Evolutionary conservation across 2,329 filamentous ascomycete species (phyloP).

Genomic region (Geosmithia flava): DNA sequence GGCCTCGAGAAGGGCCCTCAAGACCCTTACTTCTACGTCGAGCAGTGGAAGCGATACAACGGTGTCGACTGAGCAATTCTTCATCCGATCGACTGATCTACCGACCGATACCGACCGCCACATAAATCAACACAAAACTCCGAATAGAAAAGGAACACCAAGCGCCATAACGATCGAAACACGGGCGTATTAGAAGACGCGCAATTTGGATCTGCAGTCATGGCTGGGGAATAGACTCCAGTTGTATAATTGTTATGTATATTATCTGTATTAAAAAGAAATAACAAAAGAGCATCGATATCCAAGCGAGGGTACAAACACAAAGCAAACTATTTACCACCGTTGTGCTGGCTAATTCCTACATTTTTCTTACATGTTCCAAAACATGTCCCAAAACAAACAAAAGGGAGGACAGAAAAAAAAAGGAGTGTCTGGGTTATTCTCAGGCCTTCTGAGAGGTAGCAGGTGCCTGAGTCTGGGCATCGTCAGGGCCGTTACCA

Average conservation of each 20-base stretch:
- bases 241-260: not conserved
- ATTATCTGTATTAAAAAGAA: not conserved
- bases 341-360: not conserved
- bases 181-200: not conserved
- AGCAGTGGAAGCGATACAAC: slow-evolving; percentile 57
- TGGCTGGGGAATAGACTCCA: not conserved
- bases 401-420: not conserved
- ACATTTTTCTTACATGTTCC: not conserved
- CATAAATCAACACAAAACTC: not conserved
- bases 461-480: not conserved
- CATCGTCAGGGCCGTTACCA: not conserved
- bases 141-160: not conserved
- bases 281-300: slow-evolving; percentile 1
- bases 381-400: not conserved
- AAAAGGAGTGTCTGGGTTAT: not conserved
- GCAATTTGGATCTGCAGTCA: not conserved
- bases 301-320: not conserved
- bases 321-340: slow-evolving; percentile 1
- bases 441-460: not conserved
- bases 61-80: slow-evolving; percentile 35
- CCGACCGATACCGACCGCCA: not conserved
- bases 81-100: not conserved
- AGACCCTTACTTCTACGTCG: slow-evolving; percentile 49
- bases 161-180: not conserved
- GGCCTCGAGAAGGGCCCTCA: slow-evolving; percentile 40